Conservation (phyloP, 345 rosid genomes). For the Euphorbia tirucalli region DNA sequence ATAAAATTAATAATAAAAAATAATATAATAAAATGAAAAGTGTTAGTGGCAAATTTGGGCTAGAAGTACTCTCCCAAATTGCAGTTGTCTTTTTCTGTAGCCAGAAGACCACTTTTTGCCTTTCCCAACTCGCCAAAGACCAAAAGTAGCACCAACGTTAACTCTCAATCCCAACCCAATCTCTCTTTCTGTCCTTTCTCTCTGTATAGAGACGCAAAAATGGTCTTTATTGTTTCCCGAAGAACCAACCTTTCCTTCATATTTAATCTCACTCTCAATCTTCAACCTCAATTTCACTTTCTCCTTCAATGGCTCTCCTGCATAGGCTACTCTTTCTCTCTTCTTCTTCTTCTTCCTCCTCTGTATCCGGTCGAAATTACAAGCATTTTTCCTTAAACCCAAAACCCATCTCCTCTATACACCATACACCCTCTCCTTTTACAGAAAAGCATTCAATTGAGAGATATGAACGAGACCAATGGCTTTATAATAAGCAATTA, state of each 20-base stretch:
- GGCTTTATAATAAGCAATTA: constrained; percentile 21
- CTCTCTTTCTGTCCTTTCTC: background rate
- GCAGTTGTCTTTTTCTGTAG: background rate
- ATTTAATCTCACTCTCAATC: background rate
- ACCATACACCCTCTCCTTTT: constrained; percentile 21
- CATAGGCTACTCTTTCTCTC: constrained; percentile 17
- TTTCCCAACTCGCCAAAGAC: constrained; percentile 5
- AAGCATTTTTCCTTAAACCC: constrained; percentile 12
- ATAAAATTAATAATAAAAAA: no score
- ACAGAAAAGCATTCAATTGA: constrained; percentile 31
- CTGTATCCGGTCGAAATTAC: background rate
- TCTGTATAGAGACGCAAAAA: constrained; percentile 12
- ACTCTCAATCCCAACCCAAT: background rate
- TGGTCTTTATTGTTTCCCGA: constrained; percentile 14
- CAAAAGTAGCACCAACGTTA: background rate
- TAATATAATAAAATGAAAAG: no score
- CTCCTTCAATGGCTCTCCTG: constrained; percentile 19
- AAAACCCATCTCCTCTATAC: constrained; percentile 13
- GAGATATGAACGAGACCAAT: constrained; percentile 27
- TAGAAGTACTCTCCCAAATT: background rate
- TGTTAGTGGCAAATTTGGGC: background rate
- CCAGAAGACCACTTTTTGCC: constrained; percentile 15
- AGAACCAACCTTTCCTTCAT: background rate
- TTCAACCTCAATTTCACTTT: background rate
- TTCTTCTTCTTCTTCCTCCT: background rate